A percentile compares a stretch with the other conserved stretches of the same genome.
phyloP scores from a whole-genome alignment of 768 basidiomycete species.

The Xerocomellus amylosporus region DNA sequence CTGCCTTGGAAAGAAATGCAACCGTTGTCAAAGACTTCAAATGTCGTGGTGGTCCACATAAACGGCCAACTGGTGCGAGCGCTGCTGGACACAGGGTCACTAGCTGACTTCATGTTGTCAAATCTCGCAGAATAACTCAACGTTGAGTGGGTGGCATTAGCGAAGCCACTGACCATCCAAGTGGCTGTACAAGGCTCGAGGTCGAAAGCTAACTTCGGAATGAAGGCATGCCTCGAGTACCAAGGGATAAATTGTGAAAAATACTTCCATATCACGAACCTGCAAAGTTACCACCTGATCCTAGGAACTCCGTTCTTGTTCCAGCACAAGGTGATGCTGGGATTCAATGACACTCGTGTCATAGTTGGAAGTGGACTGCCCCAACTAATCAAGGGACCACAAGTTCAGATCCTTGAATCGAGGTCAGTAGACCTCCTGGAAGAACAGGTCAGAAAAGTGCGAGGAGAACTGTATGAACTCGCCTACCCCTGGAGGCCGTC shows the following conservation, averaged over 20 bases:
- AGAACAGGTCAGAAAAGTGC: not conserved
- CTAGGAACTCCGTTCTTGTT: slow-evolving; percentile 40
- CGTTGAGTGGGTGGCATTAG: slow-evolving; percentile 3
- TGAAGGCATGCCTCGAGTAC: slow-evolving; percentile 9
- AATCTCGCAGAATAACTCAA: slow-evolving; percentile 29
- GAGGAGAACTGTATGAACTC: slow-evolving; percentile 1
- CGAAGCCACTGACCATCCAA: slow-evolving; percentile 27
- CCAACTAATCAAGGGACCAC: slow-evolving; percentile 14
- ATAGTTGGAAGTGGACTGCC: slow-evolving; percentile 8
- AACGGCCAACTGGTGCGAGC: slow-evolving; percentile 19
- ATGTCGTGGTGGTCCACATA: slow-evolving; percentile 7
- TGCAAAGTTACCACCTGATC: slow-evolving; percentile 40
- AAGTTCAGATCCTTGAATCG: not conserved
- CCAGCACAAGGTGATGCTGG: slow-evolving; percentile 31
- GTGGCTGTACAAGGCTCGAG: slow-evolving; percentile 32
- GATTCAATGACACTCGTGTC: slow-evolving; percentile 22
- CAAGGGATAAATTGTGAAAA: slow-evolving; percentile 17
- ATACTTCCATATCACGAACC: slow-evolving; percentile 38
- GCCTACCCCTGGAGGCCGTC: not conserved
- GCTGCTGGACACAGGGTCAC: slow-evolving; percentile 26
- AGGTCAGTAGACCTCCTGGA: not conserved
- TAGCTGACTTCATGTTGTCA: slow-evolving; percentile 33
- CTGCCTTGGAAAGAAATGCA: not conserved
- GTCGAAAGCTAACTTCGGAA: slow-evolving; percentile 22
- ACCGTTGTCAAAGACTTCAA: not conserved